Evolutionary conservation across 1,139 yeast species (phyloP).

Genomic region (Suhomyces coccinellae): DNA sequence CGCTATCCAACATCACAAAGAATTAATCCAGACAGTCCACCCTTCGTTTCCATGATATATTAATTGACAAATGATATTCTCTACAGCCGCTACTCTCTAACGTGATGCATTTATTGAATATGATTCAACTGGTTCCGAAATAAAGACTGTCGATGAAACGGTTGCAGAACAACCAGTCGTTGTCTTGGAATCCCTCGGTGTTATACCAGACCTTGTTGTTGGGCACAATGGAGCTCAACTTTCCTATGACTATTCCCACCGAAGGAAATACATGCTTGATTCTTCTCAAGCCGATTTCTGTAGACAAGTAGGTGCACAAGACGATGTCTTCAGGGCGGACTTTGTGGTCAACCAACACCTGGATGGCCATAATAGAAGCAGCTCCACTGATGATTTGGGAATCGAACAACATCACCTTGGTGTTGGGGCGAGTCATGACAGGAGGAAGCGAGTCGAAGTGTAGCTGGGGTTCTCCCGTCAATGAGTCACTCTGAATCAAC

Average conservation of each 20-base stretch:
- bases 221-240: constrained; percentile 47
- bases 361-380: constrained; percentile 91
- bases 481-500: constrained; percentile 81
- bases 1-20: too few relatives aligned
- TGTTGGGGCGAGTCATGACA: constrained; percentile 22
- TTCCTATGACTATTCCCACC: constrained; percentile 70
- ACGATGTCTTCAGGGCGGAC: constrained; percentile 64
- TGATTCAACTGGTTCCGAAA: constrained; percentile 65
- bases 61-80: too few relatives aligned
- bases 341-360: constrained; percentile 80
- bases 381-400: constrained; percentile 92
- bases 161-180: constrained; percentile 62
- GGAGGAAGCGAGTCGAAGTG: constrained; percentile 73
- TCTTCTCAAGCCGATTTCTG: constrained; percentile 78
- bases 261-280: constrained; percentile 71
- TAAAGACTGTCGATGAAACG: constrained; percentile 77
- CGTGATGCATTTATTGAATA: too few relatives aligned
- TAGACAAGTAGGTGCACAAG: constrained; percentile 71
- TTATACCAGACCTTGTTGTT: constrained; percentile 29
- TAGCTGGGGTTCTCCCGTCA: constrained; percentile 90
- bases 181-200: constrained; percentile 40
- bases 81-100: too few relatives aligned
- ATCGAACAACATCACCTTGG: constrained; percentile 70
- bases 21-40: too few relatives aligned
- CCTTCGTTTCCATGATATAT: too few relatives aligned